Conservation (phyloP, 495 filamentous ascomycete species). For the Penicillium desertorum region DNA sequence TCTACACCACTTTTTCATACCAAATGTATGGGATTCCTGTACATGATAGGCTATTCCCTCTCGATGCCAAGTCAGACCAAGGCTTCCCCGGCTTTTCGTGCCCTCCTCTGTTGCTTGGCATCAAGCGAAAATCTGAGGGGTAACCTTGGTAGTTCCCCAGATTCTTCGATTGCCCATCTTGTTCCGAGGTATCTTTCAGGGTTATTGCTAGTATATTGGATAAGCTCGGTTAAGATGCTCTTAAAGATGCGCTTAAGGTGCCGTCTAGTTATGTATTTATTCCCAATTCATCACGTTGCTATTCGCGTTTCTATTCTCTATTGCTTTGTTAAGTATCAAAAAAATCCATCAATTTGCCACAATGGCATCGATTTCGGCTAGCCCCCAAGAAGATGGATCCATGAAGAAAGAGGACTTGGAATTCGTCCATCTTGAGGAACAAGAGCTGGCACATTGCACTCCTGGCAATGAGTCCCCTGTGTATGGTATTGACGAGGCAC, state of each 20-base stretch:
- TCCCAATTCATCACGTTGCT: too few relatives aligned
- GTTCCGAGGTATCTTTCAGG: not conserved
- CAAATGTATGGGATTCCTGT: not conserved
- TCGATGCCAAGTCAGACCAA: constrained; percentile 1
- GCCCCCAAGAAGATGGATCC: not conserved
- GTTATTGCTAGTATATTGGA: not conserved
- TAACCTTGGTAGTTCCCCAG: not conserved
- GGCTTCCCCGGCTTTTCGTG: not conserved
- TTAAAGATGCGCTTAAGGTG: not conserved
- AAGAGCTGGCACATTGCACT: not conserved
- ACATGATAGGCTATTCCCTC: not conserved
- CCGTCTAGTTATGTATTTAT: not conserved
- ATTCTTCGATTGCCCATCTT: not conserved
- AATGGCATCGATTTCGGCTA: constrained; percentile 2
- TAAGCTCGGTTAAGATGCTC: not conserved
- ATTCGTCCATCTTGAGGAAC: not conserved
- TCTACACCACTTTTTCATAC: not conserved
- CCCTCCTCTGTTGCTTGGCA: not conserved
- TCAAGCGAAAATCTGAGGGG: not conserved
- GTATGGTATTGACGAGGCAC: constrained; percentile 4
- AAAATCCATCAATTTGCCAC: not conserved
- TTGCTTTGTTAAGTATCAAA: not conserved
- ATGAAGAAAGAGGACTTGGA: not conserved
- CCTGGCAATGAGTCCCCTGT: not conserved
- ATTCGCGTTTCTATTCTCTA: not conserved